Conservation (phyloP, 179 eudicot species). For the Dionaea muscipula region DNA sequence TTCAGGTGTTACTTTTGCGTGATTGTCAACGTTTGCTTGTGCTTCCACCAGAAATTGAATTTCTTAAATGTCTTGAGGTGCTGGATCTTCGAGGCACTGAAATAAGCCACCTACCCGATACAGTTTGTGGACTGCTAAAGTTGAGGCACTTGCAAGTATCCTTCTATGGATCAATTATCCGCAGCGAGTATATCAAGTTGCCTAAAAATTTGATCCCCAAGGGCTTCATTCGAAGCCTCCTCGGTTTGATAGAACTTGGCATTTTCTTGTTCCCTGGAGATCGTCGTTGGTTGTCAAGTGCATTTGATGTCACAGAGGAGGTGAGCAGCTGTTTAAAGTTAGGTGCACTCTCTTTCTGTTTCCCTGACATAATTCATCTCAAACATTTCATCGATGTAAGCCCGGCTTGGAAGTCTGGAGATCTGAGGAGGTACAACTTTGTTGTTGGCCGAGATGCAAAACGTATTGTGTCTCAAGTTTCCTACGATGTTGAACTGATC, state of each 20-base stretch:
- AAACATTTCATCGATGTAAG: conserved; percentile 13
- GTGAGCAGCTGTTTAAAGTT: conserved; percentile 14
- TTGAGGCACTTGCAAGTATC: conserved; percentile 19
- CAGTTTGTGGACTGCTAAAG: conserved; percentile 10
- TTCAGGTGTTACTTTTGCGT: conserved; percentile 16
- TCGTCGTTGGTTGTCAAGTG: conserved; percentile 19
- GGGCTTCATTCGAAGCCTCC: conserved; percentile 8
- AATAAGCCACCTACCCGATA: conserved; percentile 17
- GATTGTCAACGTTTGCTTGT: conserved; percentile 17
- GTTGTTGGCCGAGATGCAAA: conserved; percentile 21
- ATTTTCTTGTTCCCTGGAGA: conserved; percentile 20
- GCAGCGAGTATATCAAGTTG: conserved; percentile 12
- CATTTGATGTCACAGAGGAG: conserved; percentile 14
- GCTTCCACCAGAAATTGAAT: conserved; percentile 19
- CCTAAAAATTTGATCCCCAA: conserved; percentile 14
- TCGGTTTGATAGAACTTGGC: conserved; percentile 13
- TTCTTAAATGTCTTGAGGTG: conserved; percentile 18
- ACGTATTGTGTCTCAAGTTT: conserved; percentile 13
- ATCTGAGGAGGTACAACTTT: conserved; percentile 13
- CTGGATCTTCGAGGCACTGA: conserved; percentile 29
- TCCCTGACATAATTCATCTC: conserved; percentile 12
- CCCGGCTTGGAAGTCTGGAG: conserved; percentile 13
- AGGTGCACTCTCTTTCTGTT: conserved; percentile 17
- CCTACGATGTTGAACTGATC: conserved; percentile 9
- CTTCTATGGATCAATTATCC: conserved; percentile 17